A percentile compares a stretch with the other conserved stretches of the same genome.
Conservation (phyloP, 1,284 basidiomycete species). For the Retiboletus fuscus region DNA sequence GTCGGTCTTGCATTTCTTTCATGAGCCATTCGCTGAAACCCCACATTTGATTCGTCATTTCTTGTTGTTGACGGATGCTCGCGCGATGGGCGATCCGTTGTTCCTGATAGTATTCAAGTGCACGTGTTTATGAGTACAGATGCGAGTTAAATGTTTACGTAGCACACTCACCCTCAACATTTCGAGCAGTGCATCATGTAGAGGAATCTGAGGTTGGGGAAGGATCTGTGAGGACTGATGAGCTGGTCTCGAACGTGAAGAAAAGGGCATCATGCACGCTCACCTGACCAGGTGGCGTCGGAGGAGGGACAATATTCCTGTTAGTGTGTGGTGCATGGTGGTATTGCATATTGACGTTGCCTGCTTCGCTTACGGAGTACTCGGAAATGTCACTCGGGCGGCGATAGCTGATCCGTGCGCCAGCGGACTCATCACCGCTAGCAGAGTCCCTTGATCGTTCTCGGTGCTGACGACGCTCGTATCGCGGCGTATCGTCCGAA, state of each 20-base stretch:
- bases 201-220: slow-evolving; percentile 6
- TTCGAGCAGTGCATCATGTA: slow-evolving; percentile 20
- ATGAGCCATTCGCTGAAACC: slow-evolving; percentile 16
- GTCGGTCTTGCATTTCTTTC: slow-evolving; percentile 24
- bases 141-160: neutral
- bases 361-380: too few species aligned
- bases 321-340: too few species aligned
- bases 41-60: slow-evolving; percentile 21
- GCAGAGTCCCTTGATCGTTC: neutral
- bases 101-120: slow-evolving; percentile 18
- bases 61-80: slow-evolving; percentile 23
- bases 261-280: neutral
- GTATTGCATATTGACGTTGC: too few species aligned
- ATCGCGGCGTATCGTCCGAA: neutral
- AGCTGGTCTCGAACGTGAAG: neutral
- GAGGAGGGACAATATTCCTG: too few species aligned
- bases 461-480: neutral
- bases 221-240: neutral
- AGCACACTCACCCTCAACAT: slow-evolving; percentile 19
- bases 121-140: neutral
- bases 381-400: too few species aligned
- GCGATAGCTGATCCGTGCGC: too few species aligned
- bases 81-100: slow-evolving; percentile 17
- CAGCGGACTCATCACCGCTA: too few species aligned
- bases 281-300: slow-evolving; percentile 6